Evolutionary conservation across 1,139 yeast species (phyloP), one percentile per base, ranked within the genome.

Genomic region (Suhomyces ambrosiae): DNA sequence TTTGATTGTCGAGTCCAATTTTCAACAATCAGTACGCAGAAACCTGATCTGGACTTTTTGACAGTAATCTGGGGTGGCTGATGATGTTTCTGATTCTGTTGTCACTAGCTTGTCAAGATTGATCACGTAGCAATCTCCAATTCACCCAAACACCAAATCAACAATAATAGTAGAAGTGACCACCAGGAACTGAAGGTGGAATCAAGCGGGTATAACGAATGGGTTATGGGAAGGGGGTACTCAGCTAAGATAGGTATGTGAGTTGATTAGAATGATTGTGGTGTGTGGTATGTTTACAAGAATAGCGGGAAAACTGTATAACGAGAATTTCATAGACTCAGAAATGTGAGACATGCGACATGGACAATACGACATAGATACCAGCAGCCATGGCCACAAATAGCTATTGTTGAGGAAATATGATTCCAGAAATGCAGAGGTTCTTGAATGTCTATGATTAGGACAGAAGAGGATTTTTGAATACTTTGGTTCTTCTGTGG

Each of bases 111-210:
- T 18, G 8, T 18, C 21, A 18, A 5, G 21, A 24, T 24, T 18
- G 27, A 25, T 35, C 33, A 35, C 27, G 37, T 35, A 35, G 38
- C 38, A 35, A 35, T 24, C 38, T 23, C 33, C 26, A 27, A 22
- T 22, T 25, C 38, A 35, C 38, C 38, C 29, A 19, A 29, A 35
- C 38, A 26, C 33, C 27, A 10, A 18, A 24, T 19, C n/a, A 22
- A 32, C 18, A 30, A 33, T 16, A 23, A 27, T 21, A 15, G 13
- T 14, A 23, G 7, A n/a, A 33, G 29, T 14, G 23, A 23, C 36
- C 27, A 23, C 23, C 23, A 9, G 5, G 22, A 12, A 22, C 24
- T 6, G 21, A 11, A 10, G 17, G 21, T 17, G 26, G 18, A 14
- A 2, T 7, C 15, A n/a, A 33, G 16, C 15, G 29, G 32, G 12